Evolutionary conservation across 129 eudicot species (phyloP).

Genomic region (Tagetes patula): DNA sequence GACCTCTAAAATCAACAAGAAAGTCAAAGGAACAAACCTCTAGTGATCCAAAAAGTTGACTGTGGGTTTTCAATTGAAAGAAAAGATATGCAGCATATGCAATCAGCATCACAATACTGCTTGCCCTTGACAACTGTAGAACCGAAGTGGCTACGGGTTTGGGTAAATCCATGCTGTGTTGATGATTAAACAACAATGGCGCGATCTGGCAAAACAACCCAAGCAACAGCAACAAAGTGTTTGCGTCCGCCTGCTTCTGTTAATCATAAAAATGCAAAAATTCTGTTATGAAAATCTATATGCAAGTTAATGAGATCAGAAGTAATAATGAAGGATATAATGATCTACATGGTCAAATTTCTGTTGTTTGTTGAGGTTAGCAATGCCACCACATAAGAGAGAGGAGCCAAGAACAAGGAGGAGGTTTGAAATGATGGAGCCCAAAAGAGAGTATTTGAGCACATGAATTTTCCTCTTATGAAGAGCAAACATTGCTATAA

Average conservation of each 20-base stretch:
- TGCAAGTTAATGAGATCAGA: not conserved
- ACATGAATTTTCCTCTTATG: constrained; percentile 61
- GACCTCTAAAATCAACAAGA: constrained; percentile 18
- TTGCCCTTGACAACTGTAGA: constrained; percentile 66
- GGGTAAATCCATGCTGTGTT: not conserved
- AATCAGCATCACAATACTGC: constrained; percentile 67
- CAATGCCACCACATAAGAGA: constrained; percentile 80
- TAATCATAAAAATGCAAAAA: not conserved
- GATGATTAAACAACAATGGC: constrained; percentile 56
- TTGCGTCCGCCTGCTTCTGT: constrained; percentile 86
- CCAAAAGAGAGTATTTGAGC: constrained; percentile 79
- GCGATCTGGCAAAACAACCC: constrained; percentile 75
- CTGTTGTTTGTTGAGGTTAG: constrained; percentile 65
- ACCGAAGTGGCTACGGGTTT: not conserved
- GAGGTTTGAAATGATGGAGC: constrained; percentile 83
- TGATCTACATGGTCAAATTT: constrained; percentile 60
- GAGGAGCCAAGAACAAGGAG: constrained; percentile 91
- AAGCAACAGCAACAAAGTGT: constrained; percentile 55
- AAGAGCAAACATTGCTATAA: constrained; percentile 78
- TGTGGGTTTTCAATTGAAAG: constrained; percentile 78
- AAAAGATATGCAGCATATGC: constrained; percentile 68
- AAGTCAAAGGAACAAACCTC: constrained; percentile 43
- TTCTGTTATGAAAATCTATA: not conserved
- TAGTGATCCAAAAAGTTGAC: constrained; percentile 60
- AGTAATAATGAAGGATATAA: not conserved